Conservation (phyloP, 306 rosid species). For the Trichosanthes cucumerina region DNA sequence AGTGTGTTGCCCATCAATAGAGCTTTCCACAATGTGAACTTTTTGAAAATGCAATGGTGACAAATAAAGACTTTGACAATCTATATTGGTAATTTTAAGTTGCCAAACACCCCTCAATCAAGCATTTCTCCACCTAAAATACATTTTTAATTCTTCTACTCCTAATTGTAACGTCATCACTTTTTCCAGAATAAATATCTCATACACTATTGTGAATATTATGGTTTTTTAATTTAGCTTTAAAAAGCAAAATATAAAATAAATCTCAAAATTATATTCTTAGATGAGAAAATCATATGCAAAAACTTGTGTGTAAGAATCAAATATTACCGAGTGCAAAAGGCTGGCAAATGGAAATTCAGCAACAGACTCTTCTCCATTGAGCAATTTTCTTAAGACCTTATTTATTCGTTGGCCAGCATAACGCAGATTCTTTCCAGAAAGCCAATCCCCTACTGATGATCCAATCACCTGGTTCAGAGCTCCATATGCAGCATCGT, state of each 20-base stretch:
- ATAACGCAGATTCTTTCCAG: conserved; percentile 27
- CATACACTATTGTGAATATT: neutral
- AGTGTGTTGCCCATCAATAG: neutral
- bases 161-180: neutral
- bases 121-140: conserved; percentile 2
- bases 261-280: neutral
- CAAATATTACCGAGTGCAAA: conserved; percentile 57
- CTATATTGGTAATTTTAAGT: neutral
- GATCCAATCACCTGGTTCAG: conserved; percentile 60
- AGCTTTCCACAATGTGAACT: neutral
- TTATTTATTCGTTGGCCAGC: conserved; percentile 29
- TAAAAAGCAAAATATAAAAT: neutral
- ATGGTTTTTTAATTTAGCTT: neutral
- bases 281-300: neutral
- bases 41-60: neutral
- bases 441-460: conserved; percentile 34
- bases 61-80: neutral
- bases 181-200: neutral
- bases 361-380: conserved; percentile 74
- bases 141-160: neutral
- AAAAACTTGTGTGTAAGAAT: neutral
- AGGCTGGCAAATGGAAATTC: conserved; percentile 90
- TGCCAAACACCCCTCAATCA: neutral
- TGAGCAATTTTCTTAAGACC: conserved; percentile 33
- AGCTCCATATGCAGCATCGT: conserved; percentile 57